Conservation (phyloP, 495 filamentous ascomycete species). For the Apiosordaria backusii region DNA sequence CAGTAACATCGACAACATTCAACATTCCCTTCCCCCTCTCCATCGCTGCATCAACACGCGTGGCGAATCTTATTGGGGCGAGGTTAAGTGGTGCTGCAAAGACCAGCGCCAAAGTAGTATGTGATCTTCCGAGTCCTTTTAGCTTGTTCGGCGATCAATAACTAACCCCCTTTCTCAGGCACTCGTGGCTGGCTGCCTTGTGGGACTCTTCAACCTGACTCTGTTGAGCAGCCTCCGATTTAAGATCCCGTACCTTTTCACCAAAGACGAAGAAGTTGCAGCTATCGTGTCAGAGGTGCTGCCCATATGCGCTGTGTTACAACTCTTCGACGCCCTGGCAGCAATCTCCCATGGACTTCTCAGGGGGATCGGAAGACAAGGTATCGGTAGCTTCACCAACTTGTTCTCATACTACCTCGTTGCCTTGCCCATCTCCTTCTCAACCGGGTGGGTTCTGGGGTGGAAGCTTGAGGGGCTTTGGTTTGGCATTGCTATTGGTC, state of each 20-base stretch:
- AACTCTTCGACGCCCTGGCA: constrained; percentile 74
- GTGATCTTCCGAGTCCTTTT: not conserved
- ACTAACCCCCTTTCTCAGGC: constrained; percentile 11
- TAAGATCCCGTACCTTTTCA: constrained; percentile 69
- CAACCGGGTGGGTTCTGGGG: constrained; percentile 60
- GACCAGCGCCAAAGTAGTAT: constrained; percentile 56
- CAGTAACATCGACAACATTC: constrained; percentile 48
- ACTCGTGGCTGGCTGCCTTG: constrained; percentile 37
- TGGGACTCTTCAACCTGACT: constrained; percentile 68
- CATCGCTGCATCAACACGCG: constrained; percentile 52
- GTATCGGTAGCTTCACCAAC: constrained; percentile 73
- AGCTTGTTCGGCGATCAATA: not conserved
- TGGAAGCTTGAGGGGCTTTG: constrained; percentile 72
- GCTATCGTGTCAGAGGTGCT: constrained; percentile 61
- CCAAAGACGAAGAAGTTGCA: constrained; percentile 68
- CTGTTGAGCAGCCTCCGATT: constrained; percentile 51
- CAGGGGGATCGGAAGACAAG: constrained; percentile 70
- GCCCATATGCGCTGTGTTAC: constrained; percentile 71
- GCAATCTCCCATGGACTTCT: constrained; percentile 71
- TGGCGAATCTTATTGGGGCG: constrained; percentile 59
- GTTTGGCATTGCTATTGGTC: constrained; percentile 63
- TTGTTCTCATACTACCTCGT: constrained; percentile 75
- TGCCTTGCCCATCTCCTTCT: constrained; percentile 73
- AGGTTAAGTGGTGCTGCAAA: constrained; percentile 60
- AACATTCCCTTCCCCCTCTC: constrained; percentile 55